phyloP scores from a whole-genome alignment of 108 stramenopile species.

The Nitzschia inconspicua region DNA sequence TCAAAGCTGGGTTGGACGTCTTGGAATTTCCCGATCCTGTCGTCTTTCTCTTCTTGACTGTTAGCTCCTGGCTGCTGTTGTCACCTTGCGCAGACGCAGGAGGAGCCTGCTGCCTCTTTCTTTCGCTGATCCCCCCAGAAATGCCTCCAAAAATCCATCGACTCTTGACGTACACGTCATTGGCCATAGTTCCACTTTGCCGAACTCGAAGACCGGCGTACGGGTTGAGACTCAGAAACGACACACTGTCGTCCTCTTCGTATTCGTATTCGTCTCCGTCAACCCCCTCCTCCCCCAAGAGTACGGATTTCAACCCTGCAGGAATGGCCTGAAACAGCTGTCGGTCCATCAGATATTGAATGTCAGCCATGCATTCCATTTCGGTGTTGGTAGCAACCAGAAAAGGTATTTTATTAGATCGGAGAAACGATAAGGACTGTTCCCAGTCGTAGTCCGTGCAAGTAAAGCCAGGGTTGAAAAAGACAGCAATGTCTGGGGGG shows the following conservation, averaged over 20 bases:
- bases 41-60: too few relatives aligned
- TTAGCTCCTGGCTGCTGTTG: too few relatives aligned
- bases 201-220: slow-evolving; percentile 72
- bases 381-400: slow-evolving; percentile 87
- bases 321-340: slow-evolving; percentile 46
- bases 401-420: slow-evolving; percentile 50
- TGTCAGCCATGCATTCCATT: slow-evolving; percentile 79
- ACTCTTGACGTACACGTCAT: slow-evolving; percentile 86
- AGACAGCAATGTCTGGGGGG: slow-evolving; percentile 67
- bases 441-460: slow-evolving; percentile 87
- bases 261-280: slow-evolving; percentile 15
- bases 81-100: too few relatives aligned
- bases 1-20: too few relatives aligned
- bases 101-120: slow-evolving; percentile 7
- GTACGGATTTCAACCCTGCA: slow-evolving; percentile 27
- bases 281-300: slow-evolving; percentile 7
- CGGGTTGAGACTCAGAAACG: slow-evolving; percentile 79
- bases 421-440: slow-evolving; percentile 39
- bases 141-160: slow-evolving; percentile 81
- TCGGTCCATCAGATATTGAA: slow-evolving; percentile 58
- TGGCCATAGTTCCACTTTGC: slow-evolving; percentile 89
- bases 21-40: too few relatives aligned
- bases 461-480: slow-evolving; percentile 90
- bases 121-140: slow-evolving; percentile 19
- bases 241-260: slow-evolving; percentile 6